Evolutionary conservation across 768 basidiomycete genomes (phyloP), one percentile per base, ranked within the genome.

Genomic region (Pleurotus djamor): DNA sequence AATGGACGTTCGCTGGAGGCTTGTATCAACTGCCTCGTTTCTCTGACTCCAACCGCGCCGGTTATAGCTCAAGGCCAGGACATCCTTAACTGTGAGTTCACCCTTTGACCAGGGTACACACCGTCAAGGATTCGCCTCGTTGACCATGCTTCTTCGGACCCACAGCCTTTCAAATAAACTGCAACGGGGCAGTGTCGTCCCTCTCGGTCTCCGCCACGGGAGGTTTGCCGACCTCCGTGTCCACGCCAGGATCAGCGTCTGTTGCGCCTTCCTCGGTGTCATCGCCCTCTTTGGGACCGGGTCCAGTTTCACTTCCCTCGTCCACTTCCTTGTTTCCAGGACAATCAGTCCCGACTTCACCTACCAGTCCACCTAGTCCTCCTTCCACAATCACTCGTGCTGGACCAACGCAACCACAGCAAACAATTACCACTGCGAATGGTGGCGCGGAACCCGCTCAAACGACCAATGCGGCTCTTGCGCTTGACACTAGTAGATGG

Each of bases 1-100:
- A 64, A 68, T 48, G 68, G 68, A 21, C 50, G 36, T 1, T 44
- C 60, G 13, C 62, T 76, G 6, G 66, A 72, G 34, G 57, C 41
- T 4, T 77, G 76, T 49, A 64, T 76, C 33, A 68, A 72, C 47
- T 77, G 74, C 51, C 56, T 69, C 4, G 60, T 66, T 12, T 54
- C 52, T 1, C 34, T 59, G 6, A 63, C 59, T n/a, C 65, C 70
- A 0, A 64, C 63, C 2, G 28, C 28, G 2, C 32, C 49, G 2
- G 51, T 57, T 2, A 61, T 68, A 14, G 34, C 52, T 5, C 5
- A 60, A 12, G 72, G 68, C 5, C 67, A 72, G 41, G 38, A 9
- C 9, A 41, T 41, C 38, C 38, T 41, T 41, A n/a, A 41, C 38
- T 41, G 38, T n/a, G 38, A 41, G 9, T 41, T n/a, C n/a, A 41